A percentile compares a stretch with the other conserved stretches of the same genome.
These are phyloP conservation scores for Cystobasidium ongulense DNA, from an alignment of 768 basidiomycete genomes.

Conservation along the genomic window DNA sequence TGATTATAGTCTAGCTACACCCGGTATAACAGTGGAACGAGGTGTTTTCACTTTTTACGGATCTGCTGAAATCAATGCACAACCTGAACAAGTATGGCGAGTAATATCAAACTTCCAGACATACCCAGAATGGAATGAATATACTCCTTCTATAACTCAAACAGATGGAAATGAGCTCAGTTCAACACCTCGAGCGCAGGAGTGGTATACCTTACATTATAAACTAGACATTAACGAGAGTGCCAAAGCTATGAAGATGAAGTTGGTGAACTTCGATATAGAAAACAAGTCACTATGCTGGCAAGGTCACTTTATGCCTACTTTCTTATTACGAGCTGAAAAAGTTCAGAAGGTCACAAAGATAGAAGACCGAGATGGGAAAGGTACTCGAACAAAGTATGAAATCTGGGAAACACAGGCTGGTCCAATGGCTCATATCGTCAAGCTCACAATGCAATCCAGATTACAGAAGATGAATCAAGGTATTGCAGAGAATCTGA, in stretches of 20 bases:
- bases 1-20: background rate
- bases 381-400: background rate
- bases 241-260: background rate
- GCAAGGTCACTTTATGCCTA: constrained; percentile 37
- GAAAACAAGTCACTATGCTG: constrained; percentile 70
- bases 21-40: background rate
- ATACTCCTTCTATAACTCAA: background rate
- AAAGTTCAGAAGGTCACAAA: constrained; percentile 8
- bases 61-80: background rate
- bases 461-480: constrained; percentile 8
- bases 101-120: background rate
- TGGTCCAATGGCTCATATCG: constrained; percentile 4
- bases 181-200: background rate
- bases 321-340: background rate
- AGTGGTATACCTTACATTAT: constrained; percentile 5
- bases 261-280: constrained; percentile 53
- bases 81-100: constrained; percentile 9
- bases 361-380: background rate
- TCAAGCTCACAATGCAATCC: background rate
- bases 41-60: constrained; percentile 12
- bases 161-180: background rate
- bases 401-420: constrained; percentile 26
- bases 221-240: background rate
- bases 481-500: constrained; percentile 9
- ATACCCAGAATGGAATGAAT: constrained; percentile 16